phyloP scores from a whole-genome alignment of 306 rosid species.

The Herpetospermum pedunculosum region DNA sequence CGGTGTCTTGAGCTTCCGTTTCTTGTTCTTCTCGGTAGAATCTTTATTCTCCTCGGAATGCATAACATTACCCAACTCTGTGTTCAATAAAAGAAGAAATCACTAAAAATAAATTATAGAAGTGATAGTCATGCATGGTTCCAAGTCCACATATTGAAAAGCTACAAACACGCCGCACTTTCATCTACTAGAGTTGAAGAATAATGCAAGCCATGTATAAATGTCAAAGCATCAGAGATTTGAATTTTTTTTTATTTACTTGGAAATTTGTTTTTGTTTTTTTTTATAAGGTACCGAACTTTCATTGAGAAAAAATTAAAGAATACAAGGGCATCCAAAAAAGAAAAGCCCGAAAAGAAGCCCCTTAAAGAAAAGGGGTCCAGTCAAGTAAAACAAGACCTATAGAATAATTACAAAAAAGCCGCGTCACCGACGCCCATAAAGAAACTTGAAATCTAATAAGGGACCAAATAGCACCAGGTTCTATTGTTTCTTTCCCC shows the following conservation, averaged over 20 bases:
- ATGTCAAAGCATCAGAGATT: not conserved
- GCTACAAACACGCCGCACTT: not conserved
- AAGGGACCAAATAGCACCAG: too few relatives aligned
- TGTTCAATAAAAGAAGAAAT: slow-evolving; percentile 21
- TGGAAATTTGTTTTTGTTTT: not conserved
- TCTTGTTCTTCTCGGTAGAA: slow-evolving; percentile 49
- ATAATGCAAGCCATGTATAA: not conserved
- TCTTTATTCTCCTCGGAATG: slow-evolving; percentile 70
- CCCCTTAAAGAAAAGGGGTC: too few relatives aligned
- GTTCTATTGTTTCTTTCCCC: too few relatives aligned
- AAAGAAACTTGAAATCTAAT: too few relatives aligned
- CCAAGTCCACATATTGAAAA: not conserved
- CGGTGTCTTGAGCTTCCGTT: slow-evolving; percentile 82
- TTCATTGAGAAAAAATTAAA: too few relatives aligned
- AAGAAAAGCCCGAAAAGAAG: too few relatives aligned
- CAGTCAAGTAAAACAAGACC: too few relatives aligned
- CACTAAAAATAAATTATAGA: not conserved
- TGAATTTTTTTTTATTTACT: not conserved
- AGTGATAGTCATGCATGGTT: not conserved
- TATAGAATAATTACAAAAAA: too few relatives aligned
- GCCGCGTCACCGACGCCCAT: too few relatives aligned
- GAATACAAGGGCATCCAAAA: too few relatives aligned
- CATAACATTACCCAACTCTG: slow-evolving; percentile 42
- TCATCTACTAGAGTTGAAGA: not conserved
- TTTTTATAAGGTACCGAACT: too few relatives aligned